These are phyloP conservation scores for Penicillium silybi DNA, from an alignment of 495 filamentous ascomycete genomes.

Conservation along the genomic window DNA sequence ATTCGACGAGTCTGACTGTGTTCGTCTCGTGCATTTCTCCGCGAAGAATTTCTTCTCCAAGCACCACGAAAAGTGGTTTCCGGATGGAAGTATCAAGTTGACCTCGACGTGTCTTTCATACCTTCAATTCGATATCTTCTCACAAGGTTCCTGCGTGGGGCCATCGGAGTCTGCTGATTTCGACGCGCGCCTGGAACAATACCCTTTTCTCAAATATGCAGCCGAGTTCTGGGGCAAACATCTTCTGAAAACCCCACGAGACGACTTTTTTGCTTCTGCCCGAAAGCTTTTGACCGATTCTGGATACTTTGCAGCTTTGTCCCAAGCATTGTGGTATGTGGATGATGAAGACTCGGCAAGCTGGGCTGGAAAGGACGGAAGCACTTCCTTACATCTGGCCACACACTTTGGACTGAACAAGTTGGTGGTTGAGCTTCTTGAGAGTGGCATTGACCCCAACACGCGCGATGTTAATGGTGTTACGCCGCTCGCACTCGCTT, in stretches of 20 bases:
- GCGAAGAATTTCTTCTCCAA: slow-evolving; percentile 5
- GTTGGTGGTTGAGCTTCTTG: not conserved
- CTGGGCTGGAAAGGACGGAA: slow-evolving; percentile 4
- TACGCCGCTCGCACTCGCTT: slow-evolving; percentile 1
- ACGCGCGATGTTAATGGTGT: not conserved
- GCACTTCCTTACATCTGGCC: slow-evolving; percentile 1
- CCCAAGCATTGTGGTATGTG: slow-evolving; percentile 1
- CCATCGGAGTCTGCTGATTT: slow-evolving; percentile 1
- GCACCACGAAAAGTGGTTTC: slow-evolving; percentile 1
- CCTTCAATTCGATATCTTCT: slow-evolving; percentile 1
- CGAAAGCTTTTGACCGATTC: not conserved
- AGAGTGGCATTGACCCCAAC: not conserved
- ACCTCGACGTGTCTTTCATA: not conserved
- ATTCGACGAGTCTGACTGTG: slow-evolving; percentile 4
- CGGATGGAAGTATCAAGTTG: not conserved
- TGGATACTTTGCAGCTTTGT: not conserved
- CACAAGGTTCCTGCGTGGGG: not conserved
- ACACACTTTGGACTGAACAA: slow-evolving; percentile 1
- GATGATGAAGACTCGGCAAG: not conserved
- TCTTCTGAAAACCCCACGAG: not conserved
- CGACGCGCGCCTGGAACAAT: not conserved
- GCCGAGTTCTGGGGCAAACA: slow-evolving; percentile 1
- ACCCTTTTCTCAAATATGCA: slow-evolving; percentile 1
- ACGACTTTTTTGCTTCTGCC: not conserved
- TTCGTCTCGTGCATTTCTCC: slow-evolving; percentile 1